These are phyloP conservation scores for Calonectria henricotiae DNA, from an alignment of 2,329 filamentous ascomycete species.

Conservation along the genomic window DNA sequence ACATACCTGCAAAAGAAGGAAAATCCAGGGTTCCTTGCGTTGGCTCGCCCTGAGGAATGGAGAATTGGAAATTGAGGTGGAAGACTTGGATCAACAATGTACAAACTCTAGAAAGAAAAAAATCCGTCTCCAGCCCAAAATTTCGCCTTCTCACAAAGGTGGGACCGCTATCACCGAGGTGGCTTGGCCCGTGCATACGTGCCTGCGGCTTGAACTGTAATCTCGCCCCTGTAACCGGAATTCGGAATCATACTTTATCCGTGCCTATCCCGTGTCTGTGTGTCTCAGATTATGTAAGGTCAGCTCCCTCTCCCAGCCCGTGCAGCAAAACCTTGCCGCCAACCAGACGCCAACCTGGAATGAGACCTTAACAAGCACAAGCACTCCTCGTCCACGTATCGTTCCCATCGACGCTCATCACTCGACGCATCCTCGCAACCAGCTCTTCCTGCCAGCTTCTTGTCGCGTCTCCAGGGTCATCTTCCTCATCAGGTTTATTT, in stretches of 20 bases:
- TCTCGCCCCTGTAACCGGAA: constrained; percentile 6
- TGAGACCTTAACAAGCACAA: constrained; percentile 60
- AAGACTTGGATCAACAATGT: constrained; percentile 39
- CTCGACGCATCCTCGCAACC: constrained; percentile 41
- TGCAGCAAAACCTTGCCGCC: constrained; percentile 63
- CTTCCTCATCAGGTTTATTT: constrained; percentile 37
- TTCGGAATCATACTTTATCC: constrained; percentile 45
- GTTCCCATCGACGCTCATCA: constrained; percentile 51
- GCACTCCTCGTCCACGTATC: constrained; percentile 50
- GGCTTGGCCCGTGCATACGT: constrained; percentile 41
- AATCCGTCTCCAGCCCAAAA: constrained; percentile 44
- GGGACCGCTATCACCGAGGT: constrained; percentile 35
- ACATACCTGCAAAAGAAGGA: constrained; percentile 41
- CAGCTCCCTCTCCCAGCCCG: constrained; percentile 51
- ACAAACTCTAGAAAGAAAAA: constrained; percentile 42
- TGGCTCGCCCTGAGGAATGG: constrained; percentile 70
- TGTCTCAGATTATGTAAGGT: constrained; percentile 55
- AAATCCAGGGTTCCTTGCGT: constrained; percentile 73
- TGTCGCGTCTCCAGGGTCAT: constrained; percentile 42
- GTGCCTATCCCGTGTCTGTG: constrained; percentile 35
- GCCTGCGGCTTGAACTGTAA: constrained; percentile 12
- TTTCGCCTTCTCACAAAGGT: constrained; percentile 42
- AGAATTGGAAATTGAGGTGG: constrained; percentile 34
- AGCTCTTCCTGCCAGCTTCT: constrained; percentile 39
- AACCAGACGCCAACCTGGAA: constrained; percentile 60